Evolutionary conservation across 371 early-diverging fungal species (phyloP), one percentile per base, ranked within the genome.

Genomic region (Mucor indicus): DNA sequence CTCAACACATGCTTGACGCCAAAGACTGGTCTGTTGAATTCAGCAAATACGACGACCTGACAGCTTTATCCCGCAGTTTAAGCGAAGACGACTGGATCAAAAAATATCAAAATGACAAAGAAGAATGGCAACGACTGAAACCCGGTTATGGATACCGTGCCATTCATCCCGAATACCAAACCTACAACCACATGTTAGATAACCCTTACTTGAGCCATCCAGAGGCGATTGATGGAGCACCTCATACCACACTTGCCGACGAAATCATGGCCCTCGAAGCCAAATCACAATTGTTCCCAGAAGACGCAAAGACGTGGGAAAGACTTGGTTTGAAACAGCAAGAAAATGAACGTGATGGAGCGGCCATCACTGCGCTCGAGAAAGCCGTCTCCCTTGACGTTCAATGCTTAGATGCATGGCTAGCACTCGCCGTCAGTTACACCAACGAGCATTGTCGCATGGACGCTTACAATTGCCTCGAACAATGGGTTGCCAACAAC

Each of bases 271-370:
- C 93, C 2, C 80, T 95, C 3, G 98, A 98, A 70, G 93, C 95
- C 5, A 81, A 83, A 7, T 85, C 93, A 13, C 89, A 93, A 58
- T 67, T 81, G 37, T 75, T 89, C 36, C 85, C 91, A 1, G 55
- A 74, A 9, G 85, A 95, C 68, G 90, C 94, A 0, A 57, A 63
- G 0, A 81, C 91, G 36, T 98, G 98, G 98, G 77, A 85, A 48
- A 63, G 79, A 50, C 79, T 98, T 1, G 98, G 98, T 20, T 66
- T 88, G 16, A 75, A 82, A 31, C 98, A 98, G 56, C 95, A 94
- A 44, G 96, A 98, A 60, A 96, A 96, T 55, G 98, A 98, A 64
- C 87, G 91, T 29, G 98, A 98, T 55, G 73, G 68, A 1, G 81
- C 87, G 7, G 96, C 98, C 0, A 93, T 98, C 52, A 87, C 91